Conservation (phyloP, 2,329 filamentous ascomycete species). For the Dendryphion nanum region DNA sequence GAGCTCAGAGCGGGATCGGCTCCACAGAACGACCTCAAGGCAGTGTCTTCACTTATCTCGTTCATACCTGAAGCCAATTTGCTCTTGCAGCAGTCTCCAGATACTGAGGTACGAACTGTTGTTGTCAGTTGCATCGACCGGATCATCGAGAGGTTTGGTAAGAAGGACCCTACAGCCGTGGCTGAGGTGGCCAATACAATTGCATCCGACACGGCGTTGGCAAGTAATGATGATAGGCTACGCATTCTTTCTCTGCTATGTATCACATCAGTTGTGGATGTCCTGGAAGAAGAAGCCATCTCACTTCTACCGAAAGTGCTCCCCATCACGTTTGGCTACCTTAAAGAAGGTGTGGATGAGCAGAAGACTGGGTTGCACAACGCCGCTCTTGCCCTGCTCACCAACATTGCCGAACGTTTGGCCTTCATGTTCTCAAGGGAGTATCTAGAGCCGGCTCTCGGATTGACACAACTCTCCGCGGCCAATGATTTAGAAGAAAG, state of each 20-base stretch:
- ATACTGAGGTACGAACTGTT: conserved; percentile 76
- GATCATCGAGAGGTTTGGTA: conserved; percentile 92
- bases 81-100: conserved; percentile 70
- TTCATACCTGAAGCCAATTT: conserved; percentile 77
- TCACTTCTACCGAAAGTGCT: conserved; percentile 77
- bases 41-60: conserved; percentile 68
- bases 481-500: conserved; percentile 56
- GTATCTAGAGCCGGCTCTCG: conserved; percentile 70
- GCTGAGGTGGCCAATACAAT: conserved; percentile 74
- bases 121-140: conserved; percentile 88
- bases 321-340: conserved; percentile 67
- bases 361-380: conserved; percentile 68
- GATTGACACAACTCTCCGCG: conserved; percentile 71
- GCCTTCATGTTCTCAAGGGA: conserved; percentile 83
- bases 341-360: conserved; percentile 62
- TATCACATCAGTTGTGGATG: conserved; percentile 83
- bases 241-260: conserved; percentile 84
- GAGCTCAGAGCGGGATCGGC: conserved; percentile 76
- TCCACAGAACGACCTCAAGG: conserved; percentile 64
- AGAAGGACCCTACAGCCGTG: conserved; percentile 79
- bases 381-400: conserved; percentile 77
- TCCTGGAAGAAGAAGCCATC: conserved; percentile 81
- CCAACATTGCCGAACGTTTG: conserved; percentile 75
- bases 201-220: conserved; percentile 72
- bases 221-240: conserved; percentile 68